Evolutionary conservation across 164 flowering plant genomes (phyloP).

Genomic region (Stephania yunnanensis): DNA sequence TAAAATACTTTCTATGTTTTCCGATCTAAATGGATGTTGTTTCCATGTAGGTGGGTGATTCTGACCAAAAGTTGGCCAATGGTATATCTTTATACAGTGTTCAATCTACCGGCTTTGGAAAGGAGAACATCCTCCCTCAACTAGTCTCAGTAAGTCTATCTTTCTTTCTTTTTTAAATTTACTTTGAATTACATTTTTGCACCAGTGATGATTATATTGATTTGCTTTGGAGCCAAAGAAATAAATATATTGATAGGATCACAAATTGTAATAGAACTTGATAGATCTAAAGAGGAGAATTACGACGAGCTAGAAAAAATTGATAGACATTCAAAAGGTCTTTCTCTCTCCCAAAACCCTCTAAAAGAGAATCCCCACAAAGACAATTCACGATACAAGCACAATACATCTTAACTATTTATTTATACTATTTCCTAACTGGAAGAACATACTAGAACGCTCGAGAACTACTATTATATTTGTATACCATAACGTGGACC

Average conservation of each 20-base stretch:
- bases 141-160: slow-evolving; percentile 25
- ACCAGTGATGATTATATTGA: neutral
- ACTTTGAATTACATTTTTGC: neutral
- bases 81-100: slow-evolving; percentile 28
- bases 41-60: slow-evolving; percentile 27
- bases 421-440: no score
- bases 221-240: neutral
- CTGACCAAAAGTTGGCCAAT: slow-evolving; percentile 30
- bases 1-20: neutral
- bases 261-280: no score
- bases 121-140: slow-evolving; percentile 21
- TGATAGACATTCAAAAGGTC: no score
- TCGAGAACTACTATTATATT: no score
- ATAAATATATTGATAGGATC: neutral
- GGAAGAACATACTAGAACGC: no score
- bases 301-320: no score
- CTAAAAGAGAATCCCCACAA: no score
- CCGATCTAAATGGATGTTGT: neutral
- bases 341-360: no score
- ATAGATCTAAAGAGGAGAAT: no score
- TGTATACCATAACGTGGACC: no score
- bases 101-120: slow-evolving; percentile 19
- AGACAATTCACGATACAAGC: no score
- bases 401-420: no score
- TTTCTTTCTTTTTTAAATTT: neutral